Conservation (phyloP, 805 yeast species). For the Suhomyces kilbournensis region DNA sequence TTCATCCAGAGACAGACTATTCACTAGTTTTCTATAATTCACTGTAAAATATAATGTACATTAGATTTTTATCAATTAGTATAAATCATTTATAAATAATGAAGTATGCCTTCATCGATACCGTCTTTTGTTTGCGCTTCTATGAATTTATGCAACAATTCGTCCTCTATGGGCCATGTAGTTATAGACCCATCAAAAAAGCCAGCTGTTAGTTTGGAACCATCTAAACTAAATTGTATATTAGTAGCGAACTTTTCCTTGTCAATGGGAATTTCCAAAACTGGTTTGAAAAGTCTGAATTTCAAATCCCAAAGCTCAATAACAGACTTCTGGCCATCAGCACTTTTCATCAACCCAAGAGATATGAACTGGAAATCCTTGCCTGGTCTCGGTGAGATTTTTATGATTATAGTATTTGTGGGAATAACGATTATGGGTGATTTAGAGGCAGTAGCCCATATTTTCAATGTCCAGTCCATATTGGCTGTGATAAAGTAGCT, state of each 20-base stretch:
- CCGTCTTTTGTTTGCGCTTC: background rate
- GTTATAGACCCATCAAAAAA: conserved; percentile 17
- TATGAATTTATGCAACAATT: background rate
- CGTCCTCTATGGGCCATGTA: conserved; percentile 6
- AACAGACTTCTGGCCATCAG: conserved; percentile 6
- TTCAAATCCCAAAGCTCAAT: conserved; percentile 33
- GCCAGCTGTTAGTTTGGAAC: conserved; percentile 19
- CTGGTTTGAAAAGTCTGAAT: conserved; percentile 15
- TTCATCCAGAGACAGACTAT: conserved; percentile 41
- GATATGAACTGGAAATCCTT: conserved; percentile 24
- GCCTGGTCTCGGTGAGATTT: conserved; percentile 17
- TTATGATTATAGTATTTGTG: conserved; percentile 17
- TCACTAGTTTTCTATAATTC: conserved; percentile 17
- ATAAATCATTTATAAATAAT: background rate
- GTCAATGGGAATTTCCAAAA: conserved; percentile 11
- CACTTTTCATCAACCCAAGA: conserved; percentile 15
- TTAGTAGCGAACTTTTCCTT: conserved; percentile 6
- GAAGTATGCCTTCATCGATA: conserved; percentile 8
- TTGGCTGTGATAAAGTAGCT: conserved; percentile 15
- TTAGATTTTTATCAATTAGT: background rate
- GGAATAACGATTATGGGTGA: conserved; percentile 18
- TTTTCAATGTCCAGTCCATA: conserved; percentile 22
- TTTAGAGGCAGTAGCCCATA: conserved; percentile 15
- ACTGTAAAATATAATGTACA: background rate
- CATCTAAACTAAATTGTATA: conserved; percentile 16